Evolutionary conservation across 129 eudicot species (phyloP).

Genomic region (Mikania micrantha): DNA sequence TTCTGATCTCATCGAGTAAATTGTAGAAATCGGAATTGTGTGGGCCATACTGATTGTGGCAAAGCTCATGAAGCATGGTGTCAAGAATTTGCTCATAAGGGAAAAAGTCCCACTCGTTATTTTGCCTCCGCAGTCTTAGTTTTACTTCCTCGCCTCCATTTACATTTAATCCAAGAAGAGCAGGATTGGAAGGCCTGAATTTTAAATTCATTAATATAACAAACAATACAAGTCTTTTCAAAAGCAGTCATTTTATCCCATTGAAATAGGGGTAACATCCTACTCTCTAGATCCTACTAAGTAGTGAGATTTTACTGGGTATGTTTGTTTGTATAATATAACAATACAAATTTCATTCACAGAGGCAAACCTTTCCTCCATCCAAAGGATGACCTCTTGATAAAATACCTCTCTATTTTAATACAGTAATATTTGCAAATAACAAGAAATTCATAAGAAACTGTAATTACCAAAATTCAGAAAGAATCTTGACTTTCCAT

Average conservation of each 20-base stretch:
- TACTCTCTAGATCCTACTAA: too few species aligned
- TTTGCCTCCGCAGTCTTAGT: slow-evolving; percentile 64
- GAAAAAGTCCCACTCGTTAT: slow-evolving; percentile 68
- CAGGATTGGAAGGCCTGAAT: slow-evolving; percentile 76
- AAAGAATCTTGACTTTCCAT: slow-evolving; percentile 79
- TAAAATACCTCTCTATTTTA: too few species aligned
- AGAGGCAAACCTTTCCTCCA: too few species aligned
- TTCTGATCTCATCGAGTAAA: slow-evolving; percentile 70
- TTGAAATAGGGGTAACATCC: too few species aligned
- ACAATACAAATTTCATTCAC: too few species aligned
- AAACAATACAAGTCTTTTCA: too few species aligned
- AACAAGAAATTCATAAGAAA: neutral
- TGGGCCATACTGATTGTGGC: slow-evolving; percentile 84
- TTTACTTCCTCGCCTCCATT: slow-evolving; percentile 73
- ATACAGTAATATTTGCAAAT: neutral
- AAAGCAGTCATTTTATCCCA: too few species aligned
- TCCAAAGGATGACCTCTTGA: too few species aligned
- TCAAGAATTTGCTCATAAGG: slow-evolving; percentile 70
- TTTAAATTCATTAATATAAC: too few species aligned
- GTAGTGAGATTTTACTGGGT: too few species aligned
- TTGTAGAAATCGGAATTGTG: slow-evolving; percentile 83
- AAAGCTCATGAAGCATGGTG: slow-evolving; percentile 94
- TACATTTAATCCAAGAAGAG: slow-evolving; percentile 71
- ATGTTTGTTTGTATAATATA: too few species aligned
- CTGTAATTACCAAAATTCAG: slow-evolving; percentile 61